A percentile compares a stretch with the other conserved stretches of the same genome.
Evolutionary conservation across 345 rosid species (phyloP).

Genomic region (Camelina laxa): DNA sequence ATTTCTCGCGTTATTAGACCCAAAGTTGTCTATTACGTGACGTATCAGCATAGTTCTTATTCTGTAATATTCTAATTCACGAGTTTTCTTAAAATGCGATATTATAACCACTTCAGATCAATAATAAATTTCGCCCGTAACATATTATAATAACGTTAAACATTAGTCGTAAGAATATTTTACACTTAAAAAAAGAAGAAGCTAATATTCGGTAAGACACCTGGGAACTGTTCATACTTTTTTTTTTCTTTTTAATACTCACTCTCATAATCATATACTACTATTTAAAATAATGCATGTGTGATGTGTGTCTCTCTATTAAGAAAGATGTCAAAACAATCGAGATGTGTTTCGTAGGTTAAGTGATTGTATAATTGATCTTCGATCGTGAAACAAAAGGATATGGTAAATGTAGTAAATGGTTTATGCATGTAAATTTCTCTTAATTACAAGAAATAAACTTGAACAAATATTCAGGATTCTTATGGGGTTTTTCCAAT

Average conservation of each 20-base stretch:
- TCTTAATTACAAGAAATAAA: background rate
- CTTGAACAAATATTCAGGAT: background rate
- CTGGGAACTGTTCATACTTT: background rate
- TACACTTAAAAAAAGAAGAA: no score
- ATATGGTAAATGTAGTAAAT: background rate
- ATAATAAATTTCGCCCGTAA: background rate
- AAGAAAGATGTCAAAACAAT: background rate
- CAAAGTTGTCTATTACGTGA: background rate
- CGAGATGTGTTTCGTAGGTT: background rate
- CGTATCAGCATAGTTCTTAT: constrained; percentile 2
- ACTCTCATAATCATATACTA: background rate
- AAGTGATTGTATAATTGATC: background rate
- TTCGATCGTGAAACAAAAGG: background rate
- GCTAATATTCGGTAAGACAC: background rate
- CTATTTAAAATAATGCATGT: no score
- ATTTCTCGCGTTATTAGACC: background rate
- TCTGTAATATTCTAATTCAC: background rate
- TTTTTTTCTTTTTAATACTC: background rate
- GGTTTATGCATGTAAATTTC: background rate
- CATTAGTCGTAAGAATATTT: background rate
- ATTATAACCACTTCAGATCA: background rate
- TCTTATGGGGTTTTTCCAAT: no score
- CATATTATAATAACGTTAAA: background rate
- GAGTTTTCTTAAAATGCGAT: constrained; percentile 2
- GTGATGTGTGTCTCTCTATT: background rate